Percentiles rank a stretch among this genome's conserved stretches.
These are phyloP conservation scores for Beauveria australis DNA, from an alignment of 2,329 filamentous ascomycete genomes.

Conservation along the genomic window DNA sequence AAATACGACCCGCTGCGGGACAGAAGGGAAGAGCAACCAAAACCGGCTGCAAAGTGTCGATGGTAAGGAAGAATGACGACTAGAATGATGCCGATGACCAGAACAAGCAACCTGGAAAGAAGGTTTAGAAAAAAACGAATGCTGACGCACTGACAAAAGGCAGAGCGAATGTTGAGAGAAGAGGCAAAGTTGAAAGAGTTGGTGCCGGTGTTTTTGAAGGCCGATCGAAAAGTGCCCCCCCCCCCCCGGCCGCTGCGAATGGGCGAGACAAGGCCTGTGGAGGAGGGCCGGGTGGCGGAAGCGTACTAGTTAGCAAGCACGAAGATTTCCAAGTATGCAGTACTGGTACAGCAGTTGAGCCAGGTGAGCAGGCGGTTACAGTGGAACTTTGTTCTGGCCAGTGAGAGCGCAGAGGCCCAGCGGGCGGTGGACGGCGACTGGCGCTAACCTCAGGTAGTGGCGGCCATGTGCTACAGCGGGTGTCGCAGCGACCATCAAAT, in stretches of 20 bases:
- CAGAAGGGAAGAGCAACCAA: neutral
- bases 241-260: neutral
- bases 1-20: neutral
- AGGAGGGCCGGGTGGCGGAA: neutral
- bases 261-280: neutral
- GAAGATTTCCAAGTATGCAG: neutral
- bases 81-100: neutral
- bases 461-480: too few relatives aligned
- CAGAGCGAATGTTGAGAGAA: slow-evolving; percentile 8
- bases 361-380: neutral
- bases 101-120: neutral
- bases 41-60: neutral
- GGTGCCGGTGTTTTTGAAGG: slow-evolving; percentile 4
- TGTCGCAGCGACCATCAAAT: neutral
- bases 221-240: neutral
- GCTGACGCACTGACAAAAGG: neutral
- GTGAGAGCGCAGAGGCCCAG: too few relatives aligned
- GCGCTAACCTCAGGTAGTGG: too few relatives aligned
- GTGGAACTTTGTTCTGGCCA: too few relatives aligned
- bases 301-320: neutral
- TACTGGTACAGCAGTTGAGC: neutral
- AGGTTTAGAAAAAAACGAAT: neutral
- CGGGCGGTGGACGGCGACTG: too few relatives aligned
- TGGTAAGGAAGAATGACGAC: neutral
- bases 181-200: slow-evolving; percentile 2